These are phyloP conservation scores for Tulasnella calospora DNA, from an alignment of 768 basidiomycete genomes.

Conservation along the genomic window DNA sequence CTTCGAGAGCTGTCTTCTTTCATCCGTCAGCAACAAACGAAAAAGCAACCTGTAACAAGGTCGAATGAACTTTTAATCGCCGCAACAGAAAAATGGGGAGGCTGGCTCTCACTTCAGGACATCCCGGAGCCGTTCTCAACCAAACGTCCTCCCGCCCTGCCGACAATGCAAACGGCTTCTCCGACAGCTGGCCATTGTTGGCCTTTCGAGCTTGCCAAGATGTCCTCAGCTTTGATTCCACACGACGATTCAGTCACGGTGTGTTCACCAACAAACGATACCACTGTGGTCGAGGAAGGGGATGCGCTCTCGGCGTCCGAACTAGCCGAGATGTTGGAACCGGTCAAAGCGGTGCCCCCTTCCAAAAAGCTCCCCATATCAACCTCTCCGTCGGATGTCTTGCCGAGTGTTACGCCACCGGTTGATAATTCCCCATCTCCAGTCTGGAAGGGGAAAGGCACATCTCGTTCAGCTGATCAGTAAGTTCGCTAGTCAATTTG, in stretches of 20 bases:
- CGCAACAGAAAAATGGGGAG: slow-evolving; percentile 56
- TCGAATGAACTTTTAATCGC: slow-evolving; percentile 49
- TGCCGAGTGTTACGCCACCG: slow-evolving; percentile 29
- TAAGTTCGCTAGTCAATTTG: slow-evolving; percentile 28
- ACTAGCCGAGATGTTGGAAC: slow-evolving; percentile 28
- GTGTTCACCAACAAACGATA: neutral
- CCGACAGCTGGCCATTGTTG: slow-evolving; percentile 35
- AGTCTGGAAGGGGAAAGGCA: slow-evolving; percentile 36
- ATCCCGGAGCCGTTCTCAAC: slow-evolving; percentile 50
- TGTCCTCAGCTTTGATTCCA: slow-evolving; percentile 23
- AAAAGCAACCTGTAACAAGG: slow-evolving; percentile 62
- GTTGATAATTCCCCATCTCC: slow-evolving; percentile 20
- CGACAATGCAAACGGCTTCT: slow-evolving; percentile 22
- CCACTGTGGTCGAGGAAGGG: slow-evolving; percentile 28
- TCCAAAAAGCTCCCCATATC: neutral
- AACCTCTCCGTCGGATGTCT: neutral
- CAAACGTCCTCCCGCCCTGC: neutral
- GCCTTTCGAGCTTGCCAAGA: slow-evolving; percentile 33
- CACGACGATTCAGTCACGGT: neutral
- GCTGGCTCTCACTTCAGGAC: slow-evolving; percentile 69
- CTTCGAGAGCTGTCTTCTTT: slow-evolving; percentile 62
- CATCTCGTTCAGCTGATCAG: slow-evolving; percentile 32
- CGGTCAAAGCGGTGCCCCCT: slow-evolving; percentile 26
- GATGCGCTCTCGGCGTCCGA: slow-evolving; percentile 42
- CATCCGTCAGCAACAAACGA: slow-evolving; percentile 53